Conservation (phyloP, 306 rosid species). For the Cicer chorassanicum region DNA sequence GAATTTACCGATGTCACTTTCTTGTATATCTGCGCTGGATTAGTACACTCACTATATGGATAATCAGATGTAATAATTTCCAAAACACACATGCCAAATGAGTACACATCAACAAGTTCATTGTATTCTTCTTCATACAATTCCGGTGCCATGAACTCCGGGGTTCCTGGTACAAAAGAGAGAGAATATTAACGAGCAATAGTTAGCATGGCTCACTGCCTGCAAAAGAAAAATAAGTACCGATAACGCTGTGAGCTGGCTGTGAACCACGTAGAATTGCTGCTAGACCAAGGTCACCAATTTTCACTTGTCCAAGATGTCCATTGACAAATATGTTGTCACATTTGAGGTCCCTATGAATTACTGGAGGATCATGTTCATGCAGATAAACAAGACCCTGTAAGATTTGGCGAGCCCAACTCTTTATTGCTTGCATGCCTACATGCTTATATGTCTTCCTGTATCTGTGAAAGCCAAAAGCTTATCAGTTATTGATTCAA, state of each 20-base stretch:
- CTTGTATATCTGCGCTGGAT: constrained; percentile 94
- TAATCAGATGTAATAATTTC: constrained; percentile 88
- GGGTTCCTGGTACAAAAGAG: constrained; percentile 65
- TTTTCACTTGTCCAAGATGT: constrained; percentile 95
- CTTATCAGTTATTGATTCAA: constrained; percentile 5
- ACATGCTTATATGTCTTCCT: constrained; percentile 67
- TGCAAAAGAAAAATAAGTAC: constrained; percentile 58
- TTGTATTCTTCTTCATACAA: constrained; percentile 85
- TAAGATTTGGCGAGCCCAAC: constrained; percentile 85
- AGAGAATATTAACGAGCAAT: background rate
- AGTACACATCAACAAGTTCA: constrained; percentile 92
- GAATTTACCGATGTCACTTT: constrained; percentile 85
- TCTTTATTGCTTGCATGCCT: constrained; percentile 71
- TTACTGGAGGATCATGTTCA: constrained; percentile 84
- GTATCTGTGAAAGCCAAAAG: constrained; percentile 57
- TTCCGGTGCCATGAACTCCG: constrained; percentile 98
- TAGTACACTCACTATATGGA: constrained; percentile 80
- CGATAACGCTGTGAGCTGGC: constrained; percentile 89
- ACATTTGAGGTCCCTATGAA: constrained; percentile 92
- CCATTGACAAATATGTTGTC: constrained; percentile 94
- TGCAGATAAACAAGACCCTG: constrained; percentile 82
- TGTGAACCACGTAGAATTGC: constrained; percentile 78
- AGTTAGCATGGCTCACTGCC: constrained; percentile 40
- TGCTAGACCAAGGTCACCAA: constrained; percentile 94
- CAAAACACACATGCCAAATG: constrained; percentile 95